phyloP scores from a whole-genome alignment of 2,329 filamentous ascomycete genomes.

The Stachybotrys elegans region DNA sequence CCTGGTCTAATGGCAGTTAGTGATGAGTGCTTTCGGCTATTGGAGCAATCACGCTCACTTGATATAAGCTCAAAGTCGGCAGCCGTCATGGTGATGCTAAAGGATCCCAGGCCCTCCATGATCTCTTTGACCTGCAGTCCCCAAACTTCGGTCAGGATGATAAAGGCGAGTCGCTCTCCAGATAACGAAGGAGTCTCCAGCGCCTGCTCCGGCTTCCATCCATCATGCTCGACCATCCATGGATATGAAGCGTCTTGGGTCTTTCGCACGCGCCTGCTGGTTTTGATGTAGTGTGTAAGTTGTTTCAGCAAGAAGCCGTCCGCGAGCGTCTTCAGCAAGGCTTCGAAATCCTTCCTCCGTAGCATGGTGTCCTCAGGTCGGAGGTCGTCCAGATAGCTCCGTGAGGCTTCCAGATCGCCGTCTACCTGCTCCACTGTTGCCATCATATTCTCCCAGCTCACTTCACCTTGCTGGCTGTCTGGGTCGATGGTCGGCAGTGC shows the following conservation, averaged over 20 bases:
- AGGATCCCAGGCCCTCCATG: slow-evolving; percentile 36
- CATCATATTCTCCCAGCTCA: slow-evolving; percentile 28
- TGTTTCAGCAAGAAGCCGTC: slow-evolving; percentile 44
- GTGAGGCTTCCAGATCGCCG: slow-evolving; percentile 27
- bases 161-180: slow-evolving; percentile 31
- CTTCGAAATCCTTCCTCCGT: slow-evolving; percentile 36
- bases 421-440: slow-evolving; percentile 17
- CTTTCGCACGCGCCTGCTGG: slow-evolving; percentile 6
- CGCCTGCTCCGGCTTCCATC: slow-evolving; percentile 34
- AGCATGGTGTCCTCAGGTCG: slow-evolving; percentile 34
- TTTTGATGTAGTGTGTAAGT: slow-evolving; percentile 33
- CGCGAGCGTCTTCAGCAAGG: slow-evolving; percentile 30
- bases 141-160: slow-evolving; percentile 46
- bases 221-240: slow-evolving; percentile 37
- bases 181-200: slow-evolving; percentile 31
- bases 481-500: slow-evolving; percentile 9
- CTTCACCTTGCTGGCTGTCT: too few relatives aligned
- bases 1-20: too few relatives aligned
- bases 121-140: slow-evolving; percentile 42
- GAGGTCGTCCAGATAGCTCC: slow-evolving; percentile 43
- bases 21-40: too few relatives aligned
- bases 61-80: too few relatives aligned
- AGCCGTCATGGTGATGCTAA: too few relatives aligned
- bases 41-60: too few relatives aligned
- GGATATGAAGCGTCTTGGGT: too few relatives aligned